Percentiles rank a stretch among this genome's conserved stretches.
These are phyloP conservation scores for Paramecium tetraurelia DNA, from an alignment of 73 alveolate genomes.

Conservation along the genomic window DNA sequence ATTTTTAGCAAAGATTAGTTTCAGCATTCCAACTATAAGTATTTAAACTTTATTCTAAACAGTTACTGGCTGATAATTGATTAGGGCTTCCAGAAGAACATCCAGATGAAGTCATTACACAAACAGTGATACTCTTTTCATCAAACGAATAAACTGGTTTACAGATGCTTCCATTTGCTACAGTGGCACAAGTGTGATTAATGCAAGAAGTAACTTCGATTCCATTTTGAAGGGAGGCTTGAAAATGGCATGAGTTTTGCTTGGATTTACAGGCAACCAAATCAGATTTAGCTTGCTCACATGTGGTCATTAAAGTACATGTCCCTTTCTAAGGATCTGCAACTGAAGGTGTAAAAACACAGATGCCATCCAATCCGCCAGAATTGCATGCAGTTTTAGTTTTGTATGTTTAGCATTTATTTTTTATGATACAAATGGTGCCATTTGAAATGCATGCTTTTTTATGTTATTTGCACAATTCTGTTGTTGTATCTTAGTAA, in stretches of 20 bases:
- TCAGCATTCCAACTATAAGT: not conserved
- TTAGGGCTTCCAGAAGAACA: not conserved
- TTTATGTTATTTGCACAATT: not conserved
- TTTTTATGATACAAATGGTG: not conserved
- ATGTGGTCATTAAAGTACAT: not conserved
- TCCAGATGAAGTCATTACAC: not conserved
- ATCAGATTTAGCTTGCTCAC: conserved; percentile 6
- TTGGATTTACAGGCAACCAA: not conserved
- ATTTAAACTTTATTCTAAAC: not conserved
- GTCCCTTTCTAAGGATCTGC: not conserved
- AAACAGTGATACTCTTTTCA: not conserved
- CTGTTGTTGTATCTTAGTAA: not conserved
- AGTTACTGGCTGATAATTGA: not conserved
- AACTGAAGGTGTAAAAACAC: not conserved
- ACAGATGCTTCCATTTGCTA: not conserved
- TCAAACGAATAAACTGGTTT: not conserved
- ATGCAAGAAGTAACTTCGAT: not conserved
- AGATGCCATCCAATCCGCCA: not conserved
- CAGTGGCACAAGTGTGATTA: not conserved
- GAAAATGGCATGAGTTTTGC: not conserved
- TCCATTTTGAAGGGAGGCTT: not conserved
- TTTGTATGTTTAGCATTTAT: not conserved
- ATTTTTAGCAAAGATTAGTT: not conserved
- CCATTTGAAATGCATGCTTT: conserved; percentile 20
- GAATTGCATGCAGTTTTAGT: not conserved